Evolutionary conservation across 148 eudicot genomes (phyloP), one percentile per base, ranked within the genome.

Genomic region (Salicornia ramosissima): DNA sequence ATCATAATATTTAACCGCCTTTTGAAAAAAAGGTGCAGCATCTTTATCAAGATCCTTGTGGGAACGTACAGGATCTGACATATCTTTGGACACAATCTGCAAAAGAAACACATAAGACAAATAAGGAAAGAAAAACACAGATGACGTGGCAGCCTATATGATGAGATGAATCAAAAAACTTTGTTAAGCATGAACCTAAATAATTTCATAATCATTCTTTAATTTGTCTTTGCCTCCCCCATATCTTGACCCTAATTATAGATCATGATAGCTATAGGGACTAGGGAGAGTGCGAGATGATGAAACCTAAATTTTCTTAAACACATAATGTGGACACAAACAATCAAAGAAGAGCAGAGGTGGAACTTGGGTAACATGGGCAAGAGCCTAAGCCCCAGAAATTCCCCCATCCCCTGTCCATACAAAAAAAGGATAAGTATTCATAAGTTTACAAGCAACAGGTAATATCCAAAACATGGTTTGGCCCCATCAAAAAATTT

Each of bases 1-100:
- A 45, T 90, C 98, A 69, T 88, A 93, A 80, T 84, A 93, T 43
- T 88, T 86, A 28, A 86, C 95, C 11, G 98, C 96, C 43, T 93
- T 93, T 65, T 85, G 93, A 68, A 90, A 93, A 80, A 58, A 88
- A 43, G 98, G 95, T 81, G 95, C 98, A 42, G 96, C 98, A 79
- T 90, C 98, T 83, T 93, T 93, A 79, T 93, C 96, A 11, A 93
- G 90, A 85, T 93, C 98, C 76, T 93, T 93, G 77, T 93, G 98
- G 14, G 98, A 93, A 66, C 98, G 96, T 57, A 83, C 98, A 57
- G 98, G 98, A 18, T 93, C 98, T 19, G 95, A 90, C 33, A 93
- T 66, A 81, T 93, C 98, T 71, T 90, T 93, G 45, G 98, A 90
- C 40, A 90, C 95, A 83, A 93, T 93, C 98, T 93, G 87, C 59